Evolutionary conservation across 345 rosid genomes (phyloP).

Genomic region (Geranium brycei): DNA sequence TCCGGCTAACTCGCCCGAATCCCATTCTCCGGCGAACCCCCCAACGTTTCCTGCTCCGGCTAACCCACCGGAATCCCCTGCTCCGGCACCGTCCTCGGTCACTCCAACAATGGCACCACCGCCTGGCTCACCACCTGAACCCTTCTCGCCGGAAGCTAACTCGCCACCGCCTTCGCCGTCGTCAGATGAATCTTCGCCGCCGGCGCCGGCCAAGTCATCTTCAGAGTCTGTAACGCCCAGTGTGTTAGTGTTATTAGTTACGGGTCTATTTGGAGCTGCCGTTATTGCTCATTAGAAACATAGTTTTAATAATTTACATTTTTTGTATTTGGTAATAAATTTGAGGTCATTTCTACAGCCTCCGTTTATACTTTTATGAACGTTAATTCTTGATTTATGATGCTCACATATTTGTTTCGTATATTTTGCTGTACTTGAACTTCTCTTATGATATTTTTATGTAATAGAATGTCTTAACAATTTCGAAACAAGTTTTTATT

Average conservation of each 20-base stretch:
- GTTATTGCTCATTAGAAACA: neutral
- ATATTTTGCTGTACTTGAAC: no score
- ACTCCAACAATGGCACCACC: slow-evolving; percentile 1
- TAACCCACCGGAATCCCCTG: neutral
- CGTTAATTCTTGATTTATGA: no score
- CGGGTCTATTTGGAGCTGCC: neutral
- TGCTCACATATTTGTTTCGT: no score
- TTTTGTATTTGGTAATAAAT: neutral
- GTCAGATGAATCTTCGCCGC: neutral
- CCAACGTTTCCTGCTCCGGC: slow-evolving; percentile 1
- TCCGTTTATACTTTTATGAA: neutral
- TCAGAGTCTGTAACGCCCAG: neutral
- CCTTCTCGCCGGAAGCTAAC: neutral
- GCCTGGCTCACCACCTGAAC: neutral
- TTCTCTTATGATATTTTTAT: no score
- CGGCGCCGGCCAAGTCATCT: slow-evolving; percentile 2
- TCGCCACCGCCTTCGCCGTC: slow-evolving; percentile 2
- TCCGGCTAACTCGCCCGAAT: neutral
- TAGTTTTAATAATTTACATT: neutral
- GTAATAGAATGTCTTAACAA: neutral
- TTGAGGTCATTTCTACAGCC: neutral
- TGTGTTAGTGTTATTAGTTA: neutral
- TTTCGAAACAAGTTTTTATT: no score
- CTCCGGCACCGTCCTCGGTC: neutral
- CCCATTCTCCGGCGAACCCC: neutral